Evolutionary conservation across 768 basidiomycete species (phyloP), one percentile per base, ranked within the genome.

Genomic region (Termitomyces sp.): DNA sequence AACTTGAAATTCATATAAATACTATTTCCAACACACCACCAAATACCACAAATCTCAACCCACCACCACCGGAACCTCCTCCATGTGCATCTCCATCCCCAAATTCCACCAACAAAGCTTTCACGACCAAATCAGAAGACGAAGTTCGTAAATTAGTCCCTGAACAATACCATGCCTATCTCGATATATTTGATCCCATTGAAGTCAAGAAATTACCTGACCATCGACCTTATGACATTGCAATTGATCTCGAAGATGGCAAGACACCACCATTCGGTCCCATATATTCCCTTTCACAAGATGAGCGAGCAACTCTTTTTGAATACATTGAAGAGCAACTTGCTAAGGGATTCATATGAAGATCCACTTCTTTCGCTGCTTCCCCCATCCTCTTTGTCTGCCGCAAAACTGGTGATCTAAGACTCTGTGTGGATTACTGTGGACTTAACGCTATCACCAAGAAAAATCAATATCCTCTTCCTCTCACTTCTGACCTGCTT

Each of bases 231-330:
- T 75, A 71, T 55, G 72, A 77, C 51, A 57, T 66, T 22, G 60
- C 61, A n/a, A 76, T 76, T 53, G 58, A 75, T 13, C 49, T 75
- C 6, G 65, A 73, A 36, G 68, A 72, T 18, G 73, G 66, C 39
- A 54, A 58, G n/a, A 15, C 11, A 27, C 27, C 27, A 2, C 27
- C 27, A 2, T 27, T 27, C 27, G 27, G 27, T 4, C 27, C 27
- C 4, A 65, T 75, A 15, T 75, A 75, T 54, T 62, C 62, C 15
- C 63, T 74, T 5, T 71, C 70, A 0, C 60, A 59, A 37, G 45
- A 50, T 2, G 69, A 73, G 52, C 64, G 49, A 6, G 46, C 61
- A 18, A 68, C 66, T 2, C 65, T 76, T 30, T 39, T 56, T 6
- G 64, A 66, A 41, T 76, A 61, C 48, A 53, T 76, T 47, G 61